Evolutionary conservation across 352 stramenopile species (phyloP).

Genomic region (Phytophthora ramorum): DNA sequence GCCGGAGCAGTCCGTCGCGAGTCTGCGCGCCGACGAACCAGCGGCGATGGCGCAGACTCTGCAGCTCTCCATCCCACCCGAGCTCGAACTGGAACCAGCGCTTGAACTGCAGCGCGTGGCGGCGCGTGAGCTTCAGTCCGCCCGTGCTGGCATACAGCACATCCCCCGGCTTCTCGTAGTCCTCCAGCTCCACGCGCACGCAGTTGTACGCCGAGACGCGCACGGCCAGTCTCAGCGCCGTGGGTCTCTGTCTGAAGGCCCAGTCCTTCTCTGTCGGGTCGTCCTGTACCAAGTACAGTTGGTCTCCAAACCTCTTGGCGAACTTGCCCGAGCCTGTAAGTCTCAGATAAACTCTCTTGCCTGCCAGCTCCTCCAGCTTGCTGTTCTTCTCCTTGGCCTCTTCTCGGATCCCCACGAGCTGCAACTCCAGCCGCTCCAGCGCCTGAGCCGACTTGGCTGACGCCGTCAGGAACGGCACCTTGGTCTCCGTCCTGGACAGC

Average conservation of each 20-base stretch:
- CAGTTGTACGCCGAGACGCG: conserved; percentile 62
- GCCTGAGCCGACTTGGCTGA: conserved; percentile 39
- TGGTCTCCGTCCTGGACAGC: conserved; percentile 54
- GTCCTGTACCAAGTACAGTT: conserved; percentile 62
- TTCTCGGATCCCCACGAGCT: conserved; percentile 43
- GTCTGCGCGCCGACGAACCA: conserved; percentile 79
- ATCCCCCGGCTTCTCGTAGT: conserved; percentile 46
- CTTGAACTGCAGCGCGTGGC: conserved; percentile 61
- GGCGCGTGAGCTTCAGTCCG: conserved; percentile 53
- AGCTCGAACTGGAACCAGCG: conserved; percentile 74
- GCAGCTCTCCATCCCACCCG: conserved; percentile 72
- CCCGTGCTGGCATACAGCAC: conserved; percentile 62
- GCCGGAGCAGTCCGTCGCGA: conserved; percentile 66
- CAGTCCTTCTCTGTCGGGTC: conserved; percentile 67
- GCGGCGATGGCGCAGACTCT: conserved; percentile 65
- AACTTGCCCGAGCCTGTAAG: conserved; percentile 46
- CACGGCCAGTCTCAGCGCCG: conserved; percentile 49
- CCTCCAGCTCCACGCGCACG: conserved; percentile 56
- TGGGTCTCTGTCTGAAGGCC: conserved; percentile 67
- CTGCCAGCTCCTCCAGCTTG: conserved; percentile 37
- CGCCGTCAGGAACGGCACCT: conserved; percentile 54
- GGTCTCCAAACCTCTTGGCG: conserved; percentile 60
- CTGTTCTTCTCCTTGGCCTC: conserved; percentile 41
- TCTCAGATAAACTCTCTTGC: conserved; percentile 67
- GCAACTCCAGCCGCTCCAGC: conserved; percentile 42